A percentile compares a stretch with the other conserved stretches of the same genome.
phyloP scores from a whole-genome alignment of 1,139 yeast species.

The Candida sanyaensis region DNA sequence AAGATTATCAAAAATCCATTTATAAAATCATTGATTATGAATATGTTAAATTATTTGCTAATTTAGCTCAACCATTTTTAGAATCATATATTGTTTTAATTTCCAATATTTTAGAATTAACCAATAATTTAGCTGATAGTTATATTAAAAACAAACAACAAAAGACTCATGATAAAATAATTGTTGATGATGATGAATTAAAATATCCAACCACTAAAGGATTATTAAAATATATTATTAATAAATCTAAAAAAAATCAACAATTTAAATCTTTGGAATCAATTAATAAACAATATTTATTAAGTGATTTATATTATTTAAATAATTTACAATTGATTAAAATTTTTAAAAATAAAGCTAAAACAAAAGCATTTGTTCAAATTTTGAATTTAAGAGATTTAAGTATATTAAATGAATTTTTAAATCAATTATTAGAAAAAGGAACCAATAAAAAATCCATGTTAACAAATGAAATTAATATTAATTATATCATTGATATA shows the following conservation, averaged over 20 bases:
- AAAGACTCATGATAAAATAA: constrained; percentile 10
- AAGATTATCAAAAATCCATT: constrained; percentile 13
- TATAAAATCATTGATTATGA: constrained; percentile 26
- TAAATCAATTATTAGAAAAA: constrained; percentile 23
- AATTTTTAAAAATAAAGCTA: constrained; percentile 45
- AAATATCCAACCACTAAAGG: constrained; percentile 41
- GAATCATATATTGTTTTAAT: constrained; percentile 40
- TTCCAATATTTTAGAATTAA: constrained; percentile 22
- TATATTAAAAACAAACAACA: constrained; percentile 13
- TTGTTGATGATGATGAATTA: constrained; percentile 17
- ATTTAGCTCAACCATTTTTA: constrained; percentile 42
- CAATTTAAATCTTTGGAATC: constrained; percentile 31
- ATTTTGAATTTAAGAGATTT: constrained; percentile 33
- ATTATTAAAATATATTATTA: constrained; percentile 35
- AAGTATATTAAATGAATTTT: constrained; percentile 27
- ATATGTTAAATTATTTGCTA: constrained; percentile 24
- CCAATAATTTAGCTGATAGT: constrained; percentile 14
- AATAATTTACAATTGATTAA: constrained; percentile 36
- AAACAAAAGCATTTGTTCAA: constrained; percentile 44
- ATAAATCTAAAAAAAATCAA: constrained; percentile 14
- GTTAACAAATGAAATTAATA: constrained; percentile 21
- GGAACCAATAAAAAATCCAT: constrained; percentile 10
- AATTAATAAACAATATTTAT: constrained; percentile 45
- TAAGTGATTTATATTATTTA: constrained; percentile 43
- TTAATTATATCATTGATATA: constrained; percentile 41